Evolutionary conservation across 129 eudicot species (phyloP).

Genomic region (Scalesia atractyloides): DNA sequence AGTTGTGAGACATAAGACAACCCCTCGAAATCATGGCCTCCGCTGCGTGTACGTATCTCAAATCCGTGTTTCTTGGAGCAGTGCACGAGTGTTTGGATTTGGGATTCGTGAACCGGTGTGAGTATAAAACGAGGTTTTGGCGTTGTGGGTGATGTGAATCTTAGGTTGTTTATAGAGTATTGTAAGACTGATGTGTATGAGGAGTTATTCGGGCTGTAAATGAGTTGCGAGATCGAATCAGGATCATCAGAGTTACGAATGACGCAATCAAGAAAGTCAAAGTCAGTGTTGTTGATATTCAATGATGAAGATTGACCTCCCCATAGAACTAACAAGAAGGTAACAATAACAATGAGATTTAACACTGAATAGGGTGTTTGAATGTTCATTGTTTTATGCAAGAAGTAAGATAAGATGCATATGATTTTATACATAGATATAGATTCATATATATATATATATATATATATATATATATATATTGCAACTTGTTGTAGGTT

Average conservation of each 20-base stretch:
- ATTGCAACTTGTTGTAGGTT: conserved; percentile 26
- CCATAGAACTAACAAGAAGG: conserved; percentile 11
- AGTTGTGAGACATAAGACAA: conserved; percentile 35
- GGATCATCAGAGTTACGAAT: conserved; percentile 28
- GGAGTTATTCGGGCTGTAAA: conserved; percentile 44
- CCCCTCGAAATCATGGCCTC: conserved; percentile 46
- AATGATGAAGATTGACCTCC: not conserved
- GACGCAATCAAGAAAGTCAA: conserved; percentile 36
- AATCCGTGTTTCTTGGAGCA: conserved; percentile 30
- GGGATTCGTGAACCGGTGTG: conserved; percentile 37
- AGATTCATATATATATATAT: no score
- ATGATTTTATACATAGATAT: not conserved
- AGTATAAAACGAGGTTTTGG: conserved; percentile 41
- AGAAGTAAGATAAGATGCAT: not conserved
- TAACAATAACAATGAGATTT: conserved; percentile 9
- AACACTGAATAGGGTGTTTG: conserved; percentile 24
- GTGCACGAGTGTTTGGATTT: conserved; percentile 35
- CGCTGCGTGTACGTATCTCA: conserved; percentile 40
- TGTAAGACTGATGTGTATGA: conserved; percentile 43
- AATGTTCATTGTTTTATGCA: conserved; percentile 15
- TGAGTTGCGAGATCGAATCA: conserved; percentile 27
- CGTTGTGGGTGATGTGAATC: conserved; percentile 41
- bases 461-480: no score
- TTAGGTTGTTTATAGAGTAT: conserved; percentile 38
- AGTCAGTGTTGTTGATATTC: conserved; percentile 6